A percentile compares a stretch with the other conserved stretches of the same genome.
Conservation (phyloP, 495 filamentous ascomycete genomes). For the Beverwykella pulmonaria region DNA sequence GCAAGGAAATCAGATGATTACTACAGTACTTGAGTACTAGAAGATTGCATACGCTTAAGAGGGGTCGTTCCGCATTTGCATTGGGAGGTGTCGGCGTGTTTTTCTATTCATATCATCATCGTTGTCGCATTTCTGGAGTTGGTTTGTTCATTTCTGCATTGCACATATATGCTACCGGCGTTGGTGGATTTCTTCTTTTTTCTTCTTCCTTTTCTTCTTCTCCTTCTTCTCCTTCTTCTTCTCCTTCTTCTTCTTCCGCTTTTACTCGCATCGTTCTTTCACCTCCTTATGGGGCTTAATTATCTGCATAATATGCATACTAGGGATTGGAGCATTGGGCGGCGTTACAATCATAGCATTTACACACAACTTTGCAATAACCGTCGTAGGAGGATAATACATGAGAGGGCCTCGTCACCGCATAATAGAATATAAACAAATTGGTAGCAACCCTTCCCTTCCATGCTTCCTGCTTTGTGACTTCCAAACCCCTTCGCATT, state of each 20-base stretch:
- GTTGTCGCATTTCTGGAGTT: conserved; percentile 10
- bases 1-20: conserved; percentile 4
- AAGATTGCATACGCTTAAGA: conserved; percentile 1
- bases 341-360: conserved; percentile 24
- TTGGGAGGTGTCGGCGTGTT: conserved; percentile 26
- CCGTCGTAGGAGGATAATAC: background rate
- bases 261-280: background rate
- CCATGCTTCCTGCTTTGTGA: background rate
- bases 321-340: conserved; percentile 22
- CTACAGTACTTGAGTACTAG: background rate
- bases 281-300: background rate
- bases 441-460: conserved; percentile 7
- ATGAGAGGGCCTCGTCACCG: background rate
- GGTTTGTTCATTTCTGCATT: conserved; percentile 7
- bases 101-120: background rate
- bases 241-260: background rate
- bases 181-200: background rate
- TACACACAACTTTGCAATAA: conserved; percentile 9
- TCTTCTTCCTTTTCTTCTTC: background rate
- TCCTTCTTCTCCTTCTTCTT: background rate
- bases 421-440: conserved; percentile 5
- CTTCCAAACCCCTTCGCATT: too few species aligned
- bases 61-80: conserved; percentile 18
- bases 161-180: conserved; percentile 2
- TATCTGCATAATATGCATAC: background rate